A percentile compares a stretch with the other conserved stretches of the same genome.
phyloP scores from a whole-genome alignment of 257 asterid genomes.

The Catharanthus roseus region DNA sequence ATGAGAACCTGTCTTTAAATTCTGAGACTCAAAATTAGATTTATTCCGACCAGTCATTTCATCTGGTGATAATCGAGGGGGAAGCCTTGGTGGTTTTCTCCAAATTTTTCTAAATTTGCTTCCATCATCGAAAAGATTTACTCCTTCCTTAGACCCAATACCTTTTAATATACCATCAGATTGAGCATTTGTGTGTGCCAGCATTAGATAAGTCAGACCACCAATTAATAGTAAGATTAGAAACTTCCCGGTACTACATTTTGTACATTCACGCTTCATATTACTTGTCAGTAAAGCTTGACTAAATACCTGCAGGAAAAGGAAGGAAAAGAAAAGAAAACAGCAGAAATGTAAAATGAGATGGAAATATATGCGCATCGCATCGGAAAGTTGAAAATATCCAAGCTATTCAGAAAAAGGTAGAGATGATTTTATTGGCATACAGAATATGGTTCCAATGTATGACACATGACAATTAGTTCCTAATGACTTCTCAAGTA shows the following conservation, averaged over 20 bases:
- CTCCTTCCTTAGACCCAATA: slow-evolving; percentile 43
- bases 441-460: background rate
- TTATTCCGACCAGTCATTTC: slow-evolving; percentile 51
- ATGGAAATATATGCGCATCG: background rate
- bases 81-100: slow-evolving; percentile 85
- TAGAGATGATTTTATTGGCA: background rate
- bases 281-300: slow-evolving; percentile 46
- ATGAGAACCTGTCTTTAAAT: slow-evolving; percentile 32
- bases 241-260: slow-evolving; percentile 80
- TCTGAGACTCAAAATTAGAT: slow-evolving; percentile 30
- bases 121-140: slow-evolving; percentile 35
- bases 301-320: slow-evolving; percentile 55
- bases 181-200: slow-evolving; percentile 45
- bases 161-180: slow-evolving; percentile 31
- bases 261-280: slow-evolving; percentile 41
- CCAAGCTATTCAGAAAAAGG: background rate
- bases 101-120: slow-evolving; percentile 49
- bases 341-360: background rate
- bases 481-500: background rate
- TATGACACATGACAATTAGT: background rate
- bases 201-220: slow-evolving; percentile 61
- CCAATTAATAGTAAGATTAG: slow-evolving; percentile 62
- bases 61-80: slow-evolving; percentile 85
- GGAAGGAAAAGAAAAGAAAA: slow-evolving; percentile 13
- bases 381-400: background rate